Evolutionary conservation across 495 filamentous ascomycete species (phyloP).

Genomic region (Talaromyces stipitatus): DNA sequence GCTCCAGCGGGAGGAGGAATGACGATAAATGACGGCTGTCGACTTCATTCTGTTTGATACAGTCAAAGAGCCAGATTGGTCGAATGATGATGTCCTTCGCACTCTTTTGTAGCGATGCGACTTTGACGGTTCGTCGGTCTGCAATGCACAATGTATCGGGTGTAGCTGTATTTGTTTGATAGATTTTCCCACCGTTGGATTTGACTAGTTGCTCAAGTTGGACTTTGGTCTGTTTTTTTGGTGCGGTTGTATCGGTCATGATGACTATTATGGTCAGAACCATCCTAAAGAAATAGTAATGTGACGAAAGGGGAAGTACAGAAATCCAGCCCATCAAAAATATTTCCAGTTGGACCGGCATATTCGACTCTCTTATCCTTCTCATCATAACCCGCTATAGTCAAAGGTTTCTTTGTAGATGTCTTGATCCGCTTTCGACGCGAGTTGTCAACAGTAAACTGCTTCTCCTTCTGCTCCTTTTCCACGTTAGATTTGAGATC

Average conservation of each 20-base stretch:
- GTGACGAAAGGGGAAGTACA: conserved; percentile 32
- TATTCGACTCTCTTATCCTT: conserved; percentile 41
- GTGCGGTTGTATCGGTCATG: conserved; percentile 50
- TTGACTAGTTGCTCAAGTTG: conserved; percentile 86
- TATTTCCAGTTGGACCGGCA: conserved; percentile 44
- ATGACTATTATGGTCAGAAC: conserved; percentile 36
- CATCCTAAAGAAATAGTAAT: background rate
- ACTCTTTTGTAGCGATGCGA: conserved; percentile 68
- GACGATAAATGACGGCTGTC: conserved; percentile 51
- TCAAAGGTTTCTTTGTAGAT: conserved; percentile 55
- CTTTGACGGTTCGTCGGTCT: conserved; percentile 80
- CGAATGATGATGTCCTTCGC: conserved; percentile 63
- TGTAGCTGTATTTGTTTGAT: conserved; percentile 59
- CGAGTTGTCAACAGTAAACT: conserved; percentile 75
- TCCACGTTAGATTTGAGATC: conserved; percentile 65
- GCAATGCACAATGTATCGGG: conserved; percentile 62
- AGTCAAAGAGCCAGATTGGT: conserved; percentile 81
- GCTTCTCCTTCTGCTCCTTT: conserved; percentile 62
- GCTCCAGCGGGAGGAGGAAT: conserved; percentile 62
- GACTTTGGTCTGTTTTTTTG: conserved; percentile 63
- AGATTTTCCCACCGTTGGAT: conserved; percentile 74
- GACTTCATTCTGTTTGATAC: conserved; percentile 55
- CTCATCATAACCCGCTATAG: conserved; percentile 65
- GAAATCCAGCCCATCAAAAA: conserved; percentile 75
- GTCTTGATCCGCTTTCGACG: conserved; percentile 56